Base-by-base conservation (phyloP, 1,139 yeast species). In the Meyerozyma elateridarum region DNA sequence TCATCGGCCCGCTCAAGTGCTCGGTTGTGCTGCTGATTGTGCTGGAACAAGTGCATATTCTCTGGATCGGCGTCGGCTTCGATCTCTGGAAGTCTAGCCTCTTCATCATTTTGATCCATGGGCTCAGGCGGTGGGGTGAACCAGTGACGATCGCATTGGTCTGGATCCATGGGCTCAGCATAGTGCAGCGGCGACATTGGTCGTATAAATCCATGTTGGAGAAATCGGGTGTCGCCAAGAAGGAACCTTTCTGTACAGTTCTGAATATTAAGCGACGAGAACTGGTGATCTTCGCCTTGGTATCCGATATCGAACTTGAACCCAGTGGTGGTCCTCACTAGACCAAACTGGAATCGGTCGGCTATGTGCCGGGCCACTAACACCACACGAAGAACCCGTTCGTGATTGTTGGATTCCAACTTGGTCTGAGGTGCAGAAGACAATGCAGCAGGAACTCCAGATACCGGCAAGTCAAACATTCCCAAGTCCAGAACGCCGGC, bases 401-500 rank as follows among this genome's bases (percentile, higher is more conserved):
- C 73, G 32, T 64, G 68, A 36, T 62, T 65, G 28, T 61, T 58
- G 16, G 49, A 47, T 35, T 60, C 68, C 54, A 55, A 47, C 38
- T 46, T 52, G 35, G 49, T 54, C 8, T 17, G 14, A 6, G 27
- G 27, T 4, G 14, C 27, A 13, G 9, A 15, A 4, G 27, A 13
- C 9, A 24, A 15, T 17, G 55, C 50, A 0, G 71, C 65, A 17
- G 61, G 55, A 4, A 79, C 73, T 3, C 89, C 91, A 40, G 83
- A 73, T 11, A 72, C 63, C 6, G 89, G 88, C 31, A 75, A 56
- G 54, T 82, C 89, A 46, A 81, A 74, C 39, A 79, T 64, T 44
- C 73, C 70, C 33, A 48, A 46, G 37, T 72, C 74, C 33, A 57
- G 54, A 12, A 81, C 73, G 5, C 89, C 89, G 4, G 83, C 76